phyloP scores from a whole-genome alignment of 208 protist genomes.

The Sergeia podlipaevii region DNA sequence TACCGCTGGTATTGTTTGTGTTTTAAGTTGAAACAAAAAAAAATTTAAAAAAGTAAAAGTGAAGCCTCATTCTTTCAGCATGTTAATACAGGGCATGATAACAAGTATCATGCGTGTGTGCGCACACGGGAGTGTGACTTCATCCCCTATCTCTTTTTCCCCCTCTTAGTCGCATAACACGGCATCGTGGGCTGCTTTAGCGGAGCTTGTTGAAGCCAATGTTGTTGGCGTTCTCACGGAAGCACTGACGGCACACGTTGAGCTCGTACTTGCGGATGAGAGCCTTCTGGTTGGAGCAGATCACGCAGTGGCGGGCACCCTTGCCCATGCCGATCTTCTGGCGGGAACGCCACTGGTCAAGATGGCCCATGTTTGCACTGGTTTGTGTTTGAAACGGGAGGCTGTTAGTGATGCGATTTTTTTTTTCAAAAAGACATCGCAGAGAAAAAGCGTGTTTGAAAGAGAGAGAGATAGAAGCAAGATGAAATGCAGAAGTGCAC shows the following conservation, averaged over 20 bases:
- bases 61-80: slow-evolving; percentile 1
- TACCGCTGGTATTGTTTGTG: too few species aligned
- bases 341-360: slow-evolving; percentile 91
- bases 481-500: too few species aligned
- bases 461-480: too few species aligned
- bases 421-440: slow-evolving; percentile 9
- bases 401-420: slow-evolving; percentile 1
- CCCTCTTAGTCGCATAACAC: too few species aligned
- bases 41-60: not conserved
- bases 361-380: slow-evolving; percentile 73
- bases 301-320: slow-evolving; percentile 85
- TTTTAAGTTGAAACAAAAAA: slow-evolving; percentile 1
- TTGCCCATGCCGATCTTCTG: slow-evolving; percentile 93
- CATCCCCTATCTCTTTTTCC: too few species aligned
- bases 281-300: slow-evolving; percentile 92
- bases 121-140: too few species aligned
- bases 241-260: slow-evolving; percentile 94
- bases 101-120: not conserved
- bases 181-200: slow-evolving; percentile 27
- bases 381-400: not conserved
- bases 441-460: not conserved
- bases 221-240: slow-evolving; percentile 91
- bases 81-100: not conserved
- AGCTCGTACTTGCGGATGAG: slow-evolving; percentile 95
- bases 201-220: slow-evolving; percentile 91